Base-by-base conservation (phyloP, 345 rosid species). In the Zanthoxylum bungeanum region DNA sequence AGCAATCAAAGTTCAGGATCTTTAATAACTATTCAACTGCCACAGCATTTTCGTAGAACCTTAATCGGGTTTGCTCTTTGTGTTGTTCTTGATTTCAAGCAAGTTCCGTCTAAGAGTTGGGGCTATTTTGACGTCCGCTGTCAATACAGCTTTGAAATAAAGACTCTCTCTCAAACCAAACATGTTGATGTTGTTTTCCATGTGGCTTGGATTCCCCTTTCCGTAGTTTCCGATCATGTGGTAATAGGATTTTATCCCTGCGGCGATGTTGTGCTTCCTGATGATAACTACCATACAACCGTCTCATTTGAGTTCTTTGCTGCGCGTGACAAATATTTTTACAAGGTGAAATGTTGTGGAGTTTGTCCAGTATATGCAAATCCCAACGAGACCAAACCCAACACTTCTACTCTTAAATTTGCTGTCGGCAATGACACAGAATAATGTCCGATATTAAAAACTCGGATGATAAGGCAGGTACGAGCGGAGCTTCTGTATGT, bases 281-380 rank as follows among this genome's bases (percentile, higher is more conserved):
- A 19, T 12, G 40, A 7, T 47, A 34, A 33, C 11, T 44, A 27
- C 30, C 49, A 2, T 55, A 55, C 31, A 37, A 2, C 1, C 22
- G 8, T n/a, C 9, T 4, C 4, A 21, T 34, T 61, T 10, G 31
- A 37, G 30, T 61, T 61, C 19, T 52, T 25, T 14, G 0, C 27
- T 52, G 11, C 8, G 16, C 4, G 27, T 52, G 22, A 9, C 22
- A 6, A 16, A 22, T 8, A 11, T 25, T 22, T 5, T 4, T 44
- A 25, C 9, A 25, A 27, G 14, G 68, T 64, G 36, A 64, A 27
- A 6, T 8, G 36, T 44, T 64, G 68, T 65, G 69, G 69, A 8
- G 69, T 19, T 1, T 28, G 40, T 47, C 69, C 69, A 9, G 8
- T 65, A 8, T 65, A 46, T 65, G 69, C 39, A n/a, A 4, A 65